Evolutionary conservation across 306 rosid species (phyloP).

Genomic region (Sicyos baderoa): DNA sequence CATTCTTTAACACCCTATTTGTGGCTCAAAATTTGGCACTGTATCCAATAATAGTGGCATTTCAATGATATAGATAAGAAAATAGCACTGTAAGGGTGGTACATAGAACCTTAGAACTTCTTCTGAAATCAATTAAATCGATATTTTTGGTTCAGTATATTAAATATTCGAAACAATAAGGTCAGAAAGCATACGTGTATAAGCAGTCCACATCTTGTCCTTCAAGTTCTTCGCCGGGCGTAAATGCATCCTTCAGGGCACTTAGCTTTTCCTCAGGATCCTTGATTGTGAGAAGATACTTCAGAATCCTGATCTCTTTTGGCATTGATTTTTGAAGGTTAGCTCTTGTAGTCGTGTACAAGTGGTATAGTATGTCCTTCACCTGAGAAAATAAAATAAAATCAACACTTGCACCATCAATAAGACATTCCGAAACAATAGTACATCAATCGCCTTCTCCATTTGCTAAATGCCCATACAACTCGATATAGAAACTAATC

Average conservation of each 20-base stretch:
- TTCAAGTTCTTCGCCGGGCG: conserved; percentile 88
- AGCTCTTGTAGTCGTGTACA: conserved; percentile 64
- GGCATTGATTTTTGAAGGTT: conserved; percentile 83
- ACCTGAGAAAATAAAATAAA: conserved; percentile 31
- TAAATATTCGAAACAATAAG: conserved; percentile 4
- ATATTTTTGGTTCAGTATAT: neutral
- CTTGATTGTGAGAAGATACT: conserved; percentile 58
- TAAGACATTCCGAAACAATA: neutral
- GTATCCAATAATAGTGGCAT: neutral
- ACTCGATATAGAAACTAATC: neutral
- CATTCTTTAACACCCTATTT: too few relatives aligned
- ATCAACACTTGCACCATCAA: neutral
- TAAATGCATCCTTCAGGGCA: conserved; percentile 71
- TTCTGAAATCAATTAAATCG: neutral
- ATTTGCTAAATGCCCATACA: neutral
- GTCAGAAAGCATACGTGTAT: conserved; percentile 55
- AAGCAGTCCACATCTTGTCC: conserved; percentile 60
- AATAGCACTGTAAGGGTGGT: neutral
- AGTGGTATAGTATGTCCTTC: conserved; percentile 73
- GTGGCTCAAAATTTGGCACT: too few relatives aligned
- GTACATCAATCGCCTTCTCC: neutral
- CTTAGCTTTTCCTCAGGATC: conserved; percentile 64
- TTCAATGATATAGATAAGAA: neutral
- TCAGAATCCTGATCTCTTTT: conserved; percentile 75
- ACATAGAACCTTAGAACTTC: neutral